Percentiles rank a stretch among this genome's conserved stretches.
These are phyloP conservation scores for Pichia membranifaciens DNA, from an alignment of 805 yeast species.

Conservation along the genomic window DNA sequence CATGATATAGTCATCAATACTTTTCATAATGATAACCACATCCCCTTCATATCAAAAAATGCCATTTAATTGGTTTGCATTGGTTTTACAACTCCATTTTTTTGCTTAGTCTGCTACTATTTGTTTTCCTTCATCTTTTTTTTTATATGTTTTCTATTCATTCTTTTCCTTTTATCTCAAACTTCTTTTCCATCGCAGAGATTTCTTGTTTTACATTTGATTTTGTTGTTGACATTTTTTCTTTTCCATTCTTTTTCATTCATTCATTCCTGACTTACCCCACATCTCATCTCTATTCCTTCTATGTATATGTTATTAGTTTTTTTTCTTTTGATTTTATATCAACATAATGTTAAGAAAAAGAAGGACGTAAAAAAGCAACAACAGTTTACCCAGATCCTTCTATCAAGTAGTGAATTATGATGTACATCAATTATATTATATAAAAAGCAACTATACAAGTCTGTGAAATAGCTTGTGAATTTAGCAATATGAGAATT, in stretches of 20 bases:
- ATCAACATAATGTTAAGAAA: too few relatives aligned
- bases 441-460: too few relatives aligned
- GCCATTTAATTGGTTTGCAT: constrained; percentile 1
- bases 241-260: background rate
- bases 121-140: background rate
- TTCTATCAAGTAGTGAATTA: too few relatives aligned
- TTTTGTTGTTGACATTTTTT: background rate
- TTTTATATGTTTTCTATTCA: background rate
- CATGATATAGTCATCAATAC: constrained; percentile 7
- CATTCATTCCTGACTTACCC: background rate
- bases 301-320: too few relatives aligned
- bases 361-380: too few relatives aligned
- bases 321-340: too few relatives aligned
- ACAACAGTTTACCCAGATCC: too few relatives aligned
- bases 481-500: too few relatives aligned
- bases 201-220: too few relatives aligned
- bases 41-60: background rate
- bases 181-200: background rate
- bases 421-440: too few relatives aligned
- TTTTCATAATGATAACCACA: background rate
- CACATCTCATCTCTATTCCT: too few relatives aligned
- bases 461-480: too few relatives aligned
- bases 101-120: background rate
- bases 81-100: background rate
- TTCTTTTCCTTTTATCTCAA: background rate